Base-by-base conservation (phyloP, 2,329 filamentous ascomycete genomes). In the Periconia macrospinosa region DNA sequence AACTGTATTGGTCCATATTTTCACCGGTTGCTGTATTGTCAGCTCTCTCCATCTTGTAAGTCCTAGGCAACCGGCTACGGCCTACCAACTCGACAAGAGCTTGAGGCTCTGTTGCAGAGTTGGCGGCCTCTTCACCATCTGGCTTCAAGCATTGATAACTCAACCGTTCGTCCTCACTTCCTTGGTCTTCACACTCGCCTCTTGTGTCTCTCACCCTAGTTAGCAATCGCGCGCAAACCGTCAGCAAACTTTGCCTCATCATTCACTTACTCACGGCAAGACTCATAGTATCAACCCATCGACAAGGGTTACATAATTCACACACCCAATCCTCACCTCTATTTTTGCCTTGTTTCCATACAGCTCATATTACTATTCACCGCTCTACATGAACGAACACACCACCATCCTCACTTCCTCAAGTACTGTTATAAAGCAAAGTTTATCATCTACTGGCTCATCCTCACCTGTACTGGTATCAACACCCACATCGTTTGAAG, bases 391-490 rank as follows among this genome's bases (percentile, higher is more conserved):
- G 67, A 64, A 57, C 57, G 45, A 60, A 6, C 58, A 60, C 50
- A 52, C 52, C 11, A 60, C 27, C 41, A 56, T 55, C 11, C 53
- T 52, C 17, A 44, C 46, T 14, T 56, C 58, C 18, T 45, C 54
- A 14, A 48, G 44, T 8, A 58, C 41, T 33, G 19, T 13, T 33
- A 6, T n/a, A n/a, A 45, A 45, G n/a, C 41, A 58, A 50, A 47
- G 56, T 55, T 19, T 59, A 59, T 47, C 50, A 59, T n/a, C 66
- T 33, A 49, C 63, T 27, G 58, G 65, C 15, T 54, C 45, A 13
- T 69, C 66, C 6, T 66, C 66, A 9, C 65, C 63, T 37, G 57
- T 67, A 23, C 48, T 65, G 17, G 50, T 69, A 19, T 47, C 64
- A 11, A 68, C 67, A 11, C 66, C 66, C 1, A 61, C 60, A n/a